Conservation (phyloP, 2,329 filamentous ascomycete genomes). For the Kalaharituber pfeilii region DNA sequence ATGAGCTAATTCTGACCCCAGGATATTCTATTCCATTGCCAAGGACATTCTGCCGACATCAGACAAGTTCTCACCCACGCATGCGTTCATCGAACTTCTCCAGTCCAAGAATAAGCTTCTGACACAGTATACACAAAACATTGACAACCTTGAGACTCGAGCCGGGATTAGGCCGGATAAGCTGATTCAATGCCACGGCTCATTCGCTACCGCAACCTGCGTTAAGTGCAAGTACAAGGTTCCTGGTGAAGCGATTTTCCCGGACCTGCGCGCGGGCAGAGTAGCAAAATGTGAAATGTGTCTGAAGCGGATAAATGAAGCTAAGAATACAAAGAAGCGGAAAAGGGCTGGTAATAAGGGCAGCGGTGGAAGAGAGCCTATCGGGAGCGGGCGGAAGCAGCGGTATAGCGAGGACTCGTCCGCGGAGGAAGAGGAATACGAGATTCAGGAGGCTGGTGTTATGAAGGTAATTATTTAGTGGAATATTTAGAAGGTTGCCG, state of each 20-base stretch:
- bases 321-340: slow-evolving; percentile 27
- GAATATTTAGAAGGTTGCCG: slow-evolving; percentile 21
- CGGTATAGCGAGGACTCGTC: slow-evolving; percentile 20
- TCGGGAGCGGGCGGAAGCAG: slow-evolving; percentile 13
- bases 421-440: slow-evolving; percentile 23
- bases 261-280: slow-evolving; percentile 54
- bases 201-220: slow-evolving; percentile 82
- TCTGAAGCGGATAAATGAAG: slow-evolving; percentile 35
- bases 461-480: slow-evolving; percentile 25
- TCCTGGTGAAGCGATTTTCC: slow-evolving; percentile 58
- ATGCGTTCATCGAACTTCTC: slow-evolving; percentile 79
- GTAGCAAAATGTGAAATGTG: slow-evolving; percentile 68
- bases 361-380: slow-evolving; percentile 7
- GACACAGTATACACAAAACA: slow-evolving; percentile 97
- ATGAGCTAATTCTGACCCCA: slow-evolving; percentile 7
- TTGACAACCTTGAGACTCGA: slow-evolving; percentile 82
- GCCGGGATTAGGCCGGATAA: slow-evolving; percentile 68
- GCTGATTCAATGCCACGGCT: slow-evolving; percentile 89
- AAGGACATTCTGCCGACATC: slow-evolving; percentile 74
- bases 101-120: slow-evolving; percentile 77
- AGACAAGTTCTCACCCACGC: slow-evolving; percentile 72
- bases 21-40: slow-evolving; percentile 76
- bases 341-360: slow-evolving; percentile 27
- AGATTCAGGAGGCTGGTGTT: slow-evolving; percentile 29
- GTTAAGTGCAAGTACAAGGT: slow-evolving; percentile 62